Base-by-base conservation (phyloP, 177 flowering plant genomes). In the Vitis hybrid region DNA sequence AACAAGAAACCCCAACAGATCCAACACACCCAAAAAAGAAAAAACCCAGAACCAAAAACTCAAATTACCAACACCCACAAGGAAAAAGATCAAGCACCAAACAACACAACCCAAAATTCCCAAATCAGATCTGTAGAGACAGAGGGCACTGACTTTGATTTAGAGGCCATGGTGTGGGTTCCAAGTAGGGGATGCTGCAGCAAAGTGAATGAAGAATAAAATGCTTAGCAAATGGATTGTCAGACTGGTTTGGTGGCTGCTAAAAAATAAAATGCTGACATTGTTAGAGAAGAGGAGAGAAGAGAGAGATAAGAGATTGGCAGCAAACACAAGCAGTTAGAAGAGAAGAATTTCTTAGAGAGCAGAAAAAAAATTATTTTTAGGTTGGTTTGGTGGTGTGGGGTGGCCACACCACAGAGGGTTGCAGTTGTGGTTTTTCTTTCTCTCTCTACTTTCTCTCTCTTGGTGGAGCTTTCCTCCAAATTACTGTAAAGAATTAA, bases 151-250 rank as follows among this genome's bases (percentile, higher is more conserved):
- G 65, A 83, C 86, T 76, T 83, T 73, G 82, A 66, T 65, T 80
- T 82, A 19, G 85, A 21, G 52, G 85, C 60, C 85, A 82, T 82
- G 70, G 66, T 54, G 62, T 67, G 30, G 69, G 60, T 13, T 65
- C 64, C 49, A 15, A 50, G 15, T 26, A 52, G 56, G 34, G 65
- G 55, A 10, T 30, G 15, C 3, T 4, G 68, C 18, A 50, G 51
- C 7, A 2, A 66, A 58, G 45, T 52, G 60, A 23, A 59, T 23
- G 59, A 17, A 60, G 54, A 11, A 39, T 58, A 11, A 62, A 58
- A 54, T 26, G 26, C 23, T 51, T 23, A 34, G 17, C n/a, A 58
- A 23, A 13, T 3, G 52, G 11, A 2, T 3, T 10, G 39, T 2
- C 11, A 23, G 62, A 23, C 5, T 17, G 30, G 6, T 11, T 17